Conservation (phyloP, 1,284 basidiomycete species). For the Trichosporon coremiiforme region DNA sequence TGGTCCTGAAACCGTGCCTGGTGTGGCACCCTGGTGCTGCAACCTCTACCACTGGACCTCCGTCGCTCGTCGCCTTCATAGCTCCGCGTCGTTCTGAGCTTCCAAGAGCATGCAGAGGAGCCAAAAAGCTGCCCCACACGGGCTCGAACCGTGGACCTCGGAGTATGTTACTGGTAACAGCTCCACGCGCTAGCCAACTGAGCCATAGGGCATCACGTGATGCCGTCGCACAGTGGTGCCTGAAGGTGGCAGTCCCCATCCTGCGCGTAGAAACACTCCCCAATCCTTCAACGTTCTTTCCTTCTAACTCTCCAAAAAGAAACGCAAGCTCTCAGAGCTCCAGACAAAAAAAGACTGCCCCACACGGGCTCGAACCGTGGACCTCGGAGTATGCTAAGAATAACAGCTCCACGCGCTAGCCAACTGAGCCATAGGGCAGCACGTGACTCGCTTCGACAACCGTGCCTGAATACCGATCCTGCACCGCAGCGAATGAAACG, state of each 20-base stretch:
- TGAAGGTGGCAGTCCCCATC: background rate
- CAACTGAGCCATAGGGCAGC: slow-evolving; percentile 2
- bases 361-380: slow-evolving; percentile 14
- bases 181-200: slow-evolving; percentile 26
- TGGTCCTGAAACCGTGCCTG: slow-evolving; percentile 1
- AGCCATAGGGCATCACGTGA: slow-evolving; percentile 20
- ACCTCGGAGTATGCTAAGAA: slow-evolving; percentile 1
- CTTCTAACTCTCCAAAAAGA: too few species aligned
- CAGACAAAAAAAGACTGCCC: background rate
- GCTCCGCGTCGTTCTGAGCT: background rate
- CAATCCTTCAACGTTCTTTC: too few species aligned
- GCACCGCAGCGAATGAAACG: too few species aligned
- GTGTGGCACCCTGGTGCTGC: background rate
- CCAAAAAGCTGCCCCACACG: slow-evolving; percentile 21
- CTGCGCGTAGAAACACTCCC: too few species aligned
- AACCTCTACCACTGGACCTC: background rate
- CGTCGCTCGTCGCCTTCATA: background rate
- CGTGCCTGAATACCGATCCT: too few species aligned
- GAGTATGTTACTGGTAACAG: slow-evolving; percentile 21
- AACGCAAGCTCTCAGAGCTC: too few species aligned
- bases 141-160: slow-evolving; percentile 27
- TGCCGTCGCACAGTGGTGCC: background rate
- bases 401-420: slow-evolving; percentile 2
- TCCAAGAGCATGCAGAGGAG: background rate
- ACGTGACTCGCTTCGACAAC: too few species aligned